A percentile compares a stretch with the other conserved stretches of the same genome.
Conservation (phyloP, 1,139 yeast genomes). For the Zhuliangozyma parablackwelliae region DNA sequence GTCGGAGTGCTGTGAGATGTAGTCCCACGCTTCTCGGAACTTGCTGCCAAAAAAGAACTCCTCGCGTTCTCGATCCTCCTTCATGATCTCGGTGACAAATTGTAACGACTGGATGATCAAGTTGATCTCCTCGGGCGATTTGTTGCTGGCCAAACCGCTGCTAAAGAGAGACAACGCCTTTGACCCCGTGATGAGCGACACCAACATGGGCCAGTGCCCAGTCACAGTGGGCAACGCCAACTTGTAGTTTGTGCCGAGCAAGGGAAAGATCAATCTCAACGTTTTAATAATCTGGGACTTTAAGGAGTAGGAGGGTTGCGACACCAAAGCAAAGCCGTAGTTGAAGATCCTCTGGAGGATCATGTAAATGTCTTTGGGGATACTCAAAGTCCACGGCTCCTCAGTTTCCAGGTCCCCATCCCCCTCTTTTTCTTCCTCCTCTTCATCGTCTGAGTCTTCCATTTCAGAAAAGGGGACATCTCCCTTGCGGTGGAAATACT, state of each 20-base stretch:
- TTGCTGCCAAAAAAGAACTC: constrained; percentile 32
- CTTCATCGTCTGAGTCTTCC: constrained; percentile 40
- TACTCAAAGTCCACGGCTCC: constrained; percentile 55
- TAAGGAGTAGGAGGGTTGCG: constrained; percentile 61
- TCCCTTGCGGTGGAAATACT: constrained; percentile 30
- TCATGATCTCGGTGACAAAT: constrained; percentile 24
- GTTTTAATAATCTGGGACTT: constrained; percentile 54
- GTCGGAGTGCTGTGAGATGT: constrained; percentile 15
- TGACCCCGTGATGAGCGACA: constrained; percentile 16
- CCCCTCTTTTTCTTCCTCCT: constrained; percentile 12
- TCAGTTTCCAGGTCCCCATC: constrained; percentile 22
- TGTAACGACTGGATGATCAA: constrained; percentile 16
- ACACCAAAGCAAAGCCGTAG: constrained; percentile 67
- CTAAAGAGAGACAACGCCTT: constrained; percentile 11
- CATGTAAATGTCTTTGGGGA: constrained; percentile 56
- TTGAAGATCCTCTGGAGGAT: constrained; percentile 57
- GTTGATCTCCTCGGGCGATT: constrained; percentile 8
- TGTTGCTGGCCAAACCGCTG: constrained; percentile 1
- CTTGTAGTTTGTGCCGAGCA: constrained; percentile 58
- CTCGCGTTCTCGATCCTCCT: constrained; percentile 21
- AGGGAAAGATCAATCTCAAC: constrained; percentile 47
- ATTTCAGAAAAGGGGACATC: constrained; percentile 35
- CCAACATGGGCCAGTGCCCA: constrained; percentile 56
- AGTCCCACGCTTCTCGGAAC: constrained; percentile 37
- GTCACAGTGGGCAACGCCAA: constrained; percentile 66